Conservation (phyloP, 495 filamentous ascomycete genomes). For the Durotheca rogersii region DNA sequence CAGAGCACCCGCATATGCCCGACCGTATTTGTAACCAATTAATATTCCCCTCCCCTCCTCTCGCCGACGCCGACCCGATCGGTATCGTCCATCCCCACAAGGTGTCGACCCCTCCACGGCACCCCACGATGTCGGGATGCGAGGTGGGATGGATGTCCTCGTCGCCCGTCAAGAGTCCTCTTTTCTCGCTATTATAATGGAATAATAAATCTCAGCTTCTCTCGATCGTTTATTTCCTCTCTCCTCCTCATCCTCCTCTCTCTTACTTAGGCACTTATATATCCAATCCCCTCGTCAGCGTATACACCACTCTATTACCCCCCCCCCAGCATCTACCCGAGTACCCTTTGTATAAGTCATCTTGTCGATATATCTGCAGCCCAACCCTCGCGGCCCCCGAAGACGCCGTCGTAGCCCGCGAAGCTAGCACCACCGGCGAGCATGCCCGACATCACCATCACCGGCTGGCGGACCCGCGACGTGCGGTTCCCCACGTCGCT, state of each 20-base stretch:
- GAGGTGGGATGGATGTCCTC: conserved; percentile 3
- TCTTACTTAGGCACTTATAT: neutral
- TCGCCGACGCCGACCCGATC: conserved; percentile 15
- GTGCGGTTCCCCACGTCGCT: conserved; percentile 93
- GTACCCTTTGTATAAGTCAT: too few species aligned
- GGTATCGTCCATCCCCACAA: conserved; percentile 21
- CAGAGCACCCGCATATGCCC: neutral
- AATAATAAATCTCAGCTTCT: neutral
- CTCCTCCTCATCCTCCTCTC: too few species aligned
- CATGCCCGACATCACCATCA: conserved; percentile 73
- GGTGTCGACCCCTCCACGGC: conserved; percentile 17
- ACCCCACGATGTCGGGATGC: conserved; percentile 30
- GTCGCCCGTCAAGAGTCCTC: too few species aligned
- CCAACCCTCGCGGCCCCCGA: too few species aligned
- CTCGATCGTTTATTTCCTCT: neutral
- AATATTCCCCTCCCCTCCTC: conserved; percentile 1
- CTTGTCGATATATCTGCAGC: too few species aligned
- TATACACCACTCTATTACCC: too few species aligned
- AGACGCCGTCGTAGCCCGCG: neutral
- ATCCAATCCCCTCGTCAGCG: neutral
- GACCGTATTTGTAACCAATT: conserved; percentile 12
- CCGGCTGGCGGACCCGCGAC: conserved; percentile 74
- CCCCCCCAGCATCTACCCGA: too few species aligned
- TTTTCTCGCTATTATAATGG: too few species aligned
- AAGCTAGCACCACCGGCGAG: neutral